Evolutionary conservation across 768 basidiomycete species (phyloP).

Genomic region (Tylopilus vinaceipallidus): DNA sequence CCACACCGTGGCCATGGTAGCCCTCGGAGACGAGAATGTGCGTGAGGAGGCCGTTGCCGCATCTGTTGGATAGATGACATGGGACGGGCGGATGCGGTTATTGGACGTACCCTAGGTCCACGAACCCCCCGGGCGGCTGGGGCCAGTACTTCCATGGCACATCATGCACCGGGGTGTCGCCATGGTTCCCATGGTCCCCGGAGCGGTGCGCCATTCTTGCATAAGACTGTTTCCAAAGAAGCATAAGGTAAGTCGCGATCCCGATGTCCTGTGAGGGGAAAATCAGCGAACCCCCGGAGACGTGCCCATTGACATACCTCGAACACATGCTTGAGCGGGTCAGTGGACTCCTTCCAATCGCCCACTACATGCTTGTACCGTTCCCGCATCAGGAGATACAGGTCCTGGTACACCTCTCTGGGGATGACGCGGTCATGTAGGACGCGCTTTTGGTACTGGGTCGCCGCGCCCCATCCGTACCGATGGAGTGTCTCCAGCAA

Average conservation of each 20-base stretch:
- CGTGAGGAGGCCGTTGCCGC: conserved; percentile 90
- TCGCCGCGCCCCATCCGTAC: conserved; percentile 84
- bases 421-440: conserved; percentile 77
- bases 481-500: conserved; percentile 82
- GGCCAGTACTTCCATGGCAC: conserved; percentile 72
- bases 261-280: conserved; percentile 71
- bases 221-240: conserved; percentile 84
- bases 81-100: background rate
- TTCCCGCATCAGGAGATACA: conserved; percentile 86
- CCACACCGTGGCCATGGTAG: conserved; percentile 80
- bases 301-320: conserved; percentile 51
- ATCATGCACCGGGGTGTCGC: background rate
- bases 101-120: conserved; percentile 75
- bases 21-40: conserved; percentile 86
- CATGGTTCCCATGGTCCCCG: background rate
- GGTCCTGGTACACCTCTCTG: conserved; percentile 81
- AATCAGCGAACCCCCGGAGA: background rate
- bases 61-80: conserved; percentile 24
- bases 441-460: conserved; percentile 84
- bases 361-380: conserved; percentile 74
- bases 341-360: conserved; percentile 79
- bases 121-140: conserved; percentile 78
- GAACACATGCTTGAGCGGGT: conserved; percentile 87
- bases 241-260: conserved; percentile 89
- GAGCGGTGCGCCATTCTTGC: background rate